phyloP scores from a whole-genome alignment of 2,329 filamentous ascomycete species.

The Verticillium dahliae region DNA sequence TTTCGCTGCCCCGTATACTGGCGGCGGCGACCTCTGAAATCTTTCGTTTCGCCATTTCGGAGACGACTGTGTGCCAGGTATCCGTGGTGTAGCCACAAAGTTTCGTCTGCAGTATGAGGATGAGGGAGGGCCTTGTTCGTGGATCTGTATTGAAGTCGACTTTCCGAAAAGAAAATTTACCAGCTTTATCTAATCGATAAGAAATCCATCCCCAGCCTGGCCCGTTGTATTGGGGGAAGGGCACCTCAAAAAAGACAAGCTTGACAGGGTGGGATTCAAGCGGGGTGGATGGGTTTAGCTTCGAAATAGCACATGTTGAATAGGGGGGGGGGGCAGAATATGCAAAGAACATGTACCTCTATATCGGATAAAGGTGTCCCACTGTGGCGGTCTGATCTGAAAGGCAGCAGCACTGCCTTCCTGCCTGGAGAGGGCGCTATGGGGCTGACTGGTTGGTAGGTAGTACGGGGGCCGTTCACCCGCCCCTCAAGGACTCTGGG shows the following conservation, averaged over 20 bases:
- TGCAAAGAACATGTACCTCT: too few species aligned
- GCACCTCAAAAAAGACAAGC: not conserved
- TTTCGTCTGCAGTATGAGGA: not conserved
- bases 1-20: slow-evolving; percentile 7
- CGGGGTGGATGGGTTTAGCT: not conserved
- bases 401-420: not conserved
- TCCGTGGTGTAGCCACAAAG: not conserved
- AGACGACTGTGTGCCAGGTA: slow-evolving; percentile 1
- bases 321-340: not conserved
- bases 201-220: not conserved
- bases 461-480: too few species aligned
- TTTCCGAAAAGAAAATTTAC: not conserved
- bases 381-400: too few species aligned
- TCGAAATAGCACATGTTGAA: not conserved
- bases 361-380: too few species aligned
- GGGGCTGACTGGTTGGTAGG: not conserved
- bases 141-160: not conserved
- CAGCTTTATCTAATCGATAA: slow-evolving; percentile 14
- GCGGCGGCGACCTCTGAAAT: slow-evolving; percentile 26
- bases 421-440: not conserved
- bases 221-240: too few species aligned
- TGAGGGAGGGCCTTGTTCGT: not conserved
- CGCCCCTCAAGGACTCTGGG: not conserved
- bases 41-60: slow-evolving; percentile 43
- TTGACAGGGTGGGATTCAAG: not conserved